Base-by-base conservation (phyloP, 352 stramenopile species). In the Globisporangium echinulatum region DNA sequence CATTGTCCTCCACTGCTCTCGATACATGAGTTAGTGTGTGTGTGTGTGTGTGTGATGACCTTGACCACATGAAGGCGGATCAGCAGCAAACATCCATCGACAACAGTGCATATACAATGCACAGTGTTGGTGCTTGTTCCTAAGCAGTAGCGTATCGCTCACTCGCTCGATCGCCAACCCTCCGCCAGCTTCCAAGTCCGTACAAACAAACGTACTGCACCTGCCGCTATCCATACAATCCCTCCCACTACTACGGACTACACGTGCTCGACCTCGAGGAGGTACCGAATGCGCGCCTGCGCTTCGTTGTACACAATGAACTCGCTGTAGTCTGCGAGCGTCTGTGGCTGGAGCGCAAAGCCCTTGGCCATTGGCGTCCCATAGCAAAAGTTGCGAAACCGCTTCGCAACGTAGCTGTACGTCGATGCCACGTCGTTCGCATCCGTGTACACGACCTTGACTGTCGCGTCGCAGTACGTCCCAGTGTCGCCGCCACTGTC, bases 351-450 rank as follows among this genome's bases (percentile, higher is more conserved):
- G 38, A 75, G 39, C 48, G 56, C 46, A 49, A 73, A 81, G 4
- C 54, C 72, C 14, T 68, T 63, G 33, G 61, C 68, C 2, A 75
- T 1, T 0, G 56, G 46, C 1, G 59, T 67, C 5, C 37, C 58
- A 39, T 50, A 37, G 55, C 63, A 66, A 13, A 68, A 63, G 58
- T 87, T 87, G 54, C 75, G 77, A 57, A 85, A 78, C 2, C 80
- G 71, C 66, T 87, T 84, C 39, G 56, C 69, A 11, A 63, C 57
- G 68, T 77, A 90, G 14, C 59, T 66, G 37, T 79, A 73, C 17
- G 54, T 47, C 7, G 64, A 54, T 2, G 57, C 5, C 25, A 56
- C 59, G 7, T 42, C 17, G 8, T 42, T 69, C 25, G 25, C 25
- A 33, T 33, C 25, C 25, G 25, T 33, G 50, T 66, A 74, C 33